A percentile compares a stretch with the other conserved stretches of the same genome.
Evolutionary conservation across 805 yeast genomes (phyloP).

Genomic region (Diddensiella transvaalensis): DNA sequence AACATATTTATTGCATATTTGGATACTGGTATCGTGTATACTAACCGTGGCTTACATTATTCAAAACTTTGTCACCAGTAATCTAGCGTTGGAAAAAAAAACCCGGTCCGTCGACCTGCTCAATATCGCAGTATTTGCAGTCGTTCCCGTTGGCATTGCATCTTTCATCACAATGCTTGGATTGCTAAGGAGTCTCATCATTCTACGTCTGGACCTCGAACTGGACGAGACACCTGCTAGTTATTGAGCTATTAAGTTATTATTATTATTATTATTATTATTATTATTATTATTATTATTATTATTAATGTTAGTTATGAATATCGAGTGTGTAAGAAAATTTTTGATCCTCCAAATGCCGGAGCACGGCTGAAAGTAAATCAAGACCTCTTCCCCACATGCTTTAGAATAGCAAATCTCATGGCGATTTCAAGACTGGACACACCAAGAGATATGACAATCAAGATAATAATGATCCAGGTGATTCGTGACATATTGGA

Average conservation of each 20-base stretch:
- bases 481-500: slow-evolving; percentile 88
- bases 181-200: slow-evolving; percentile 66
- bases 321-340: too few relatives aligned
- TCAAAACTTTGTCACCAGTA: slow-evolving; percentile 84
- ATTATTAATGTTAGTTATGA: too few relatives aligned
- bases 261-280: too few relatives aligned
- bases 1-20: slow-evolving; percentile 75
- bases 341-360: too few relatives aligned
- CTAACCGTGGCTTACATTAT: slow-evolving; percentile 75
- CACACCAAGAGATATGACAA: slow-evolving; percentile 72
- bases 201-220: slow-evolving; percentile 58
- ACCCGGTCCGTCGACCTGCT: slow-evolving; percentile 79
- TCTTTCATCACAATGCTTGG: slow-evolving; percentile 91
- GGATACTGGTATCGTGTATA: slow-evolving; percentile 87
- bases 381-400: slow-evolving; percentile 47
- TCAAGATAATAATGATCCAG: slow-evolving; percentile 80
- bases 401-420: slow-evolving; percentile 40
- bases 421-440: slow-evolving; percentile 60
- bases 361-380: slow-evolving; percentile 41
- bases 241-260: neutral
- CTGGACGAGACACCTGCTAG: neutral
- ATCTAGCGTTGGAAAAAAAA: slow-evolving; percentile 39
- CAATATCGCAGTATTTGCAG: slow-evolving; percentile 90
- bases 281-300: too few relatives aligned
- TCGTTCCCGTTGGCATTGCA: slow-evolving; percentile 95